Conservation (phyloP, 345 rosid species). For the Nasturtium officinale region DNA sequence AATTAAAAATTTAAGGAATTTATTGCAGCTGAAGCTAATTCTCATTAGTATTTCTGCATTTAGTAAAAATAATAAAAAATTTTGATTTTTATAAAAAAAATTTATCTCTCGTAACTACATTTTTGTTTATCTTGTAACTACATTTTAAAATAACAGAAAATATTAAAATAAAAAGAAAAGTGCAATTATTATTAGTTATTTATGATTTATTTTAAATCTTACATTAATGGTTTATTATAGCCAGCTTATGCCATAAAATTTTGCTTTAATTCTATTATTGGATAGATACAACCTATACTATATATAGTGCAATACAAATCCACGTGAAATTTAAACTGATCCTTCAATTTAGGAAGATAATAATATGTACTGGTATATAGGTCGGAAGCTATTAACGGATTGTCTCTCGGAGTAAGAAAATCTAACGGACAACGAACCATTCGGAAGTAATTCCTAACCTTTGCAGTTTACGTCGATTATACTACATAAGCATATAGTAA, state of each 20-base stretch:
- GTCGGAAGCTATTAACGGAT: background rate
- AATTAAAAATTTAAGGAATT: background rate
- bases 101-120: too few relatives aligned
- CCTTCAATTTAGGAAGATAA: background rate
- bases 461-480: background rate
- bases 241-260: background rate
- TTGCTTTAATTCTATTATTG: background rate
- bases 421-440: background rate
- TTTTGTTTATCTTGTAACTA: too few relatives aligned
- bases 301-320: background rate
- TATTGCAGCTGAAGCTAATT: background rate
- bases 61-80: too few relatives aligned
- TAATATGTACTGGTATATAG: background rate
- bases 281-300: background rate
- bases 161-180: too few relatives aligned
- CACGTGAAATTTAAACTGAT: background rate
- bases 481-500: background rate
- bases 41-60: conserved; percentile 1
- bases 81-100: too few relatives aligned
- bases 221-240: too few relatives aligned
- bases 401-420: background rate
- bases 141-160: too few relatives aligned
- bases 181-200: too few relatives aligned
- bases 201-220: too few relatives aligned
- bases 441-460: background rate